phyloP scores from a whole-genome alignment of 306 rosid species.

The Lathyrus sativus region DNA sequence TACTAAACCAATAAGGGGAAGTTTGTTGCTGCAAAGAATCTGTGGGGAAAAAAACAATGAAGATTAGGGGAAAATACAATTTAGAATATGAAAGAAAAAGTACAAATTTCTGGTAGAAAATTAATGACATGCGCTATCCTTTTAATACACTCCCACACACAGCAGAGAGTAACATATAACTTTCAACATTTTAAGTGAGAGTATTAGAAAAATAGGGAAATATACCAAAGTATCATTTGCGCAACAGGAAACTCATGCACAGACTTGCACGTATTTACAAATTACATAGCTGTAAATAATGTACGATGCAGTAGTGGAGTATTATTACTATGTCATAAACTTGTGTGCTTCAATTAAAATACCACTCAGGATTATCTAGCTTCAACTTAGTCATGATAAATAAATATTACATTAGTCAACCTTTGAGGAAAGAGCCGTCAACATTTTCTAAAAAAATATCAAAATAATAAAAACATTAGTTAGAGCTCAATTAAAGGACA shows the following conservation, averaged over 20 bases:
- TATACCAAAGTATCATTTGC: slow-evolving; percentile 15
- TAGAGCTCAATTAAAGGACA: slow-evolving; percentile 15
- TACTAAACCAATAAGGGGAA: slow-evolving; percentile 85
- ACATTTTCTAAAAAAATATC: slow-evolving; percentile 6
- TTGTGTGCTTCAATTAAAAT: slow-evolving; percentile 13
- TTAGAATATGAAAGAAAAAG: slow-evolving; percentile 21
- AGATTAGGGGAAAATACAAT: slow-evolving; percentile 8
- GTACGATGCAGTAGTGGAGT: not conserved
- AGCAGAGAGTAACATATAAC: slow-evolving; percentile 18
- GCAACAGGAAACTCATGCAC: slow-evolving; percentile 27
- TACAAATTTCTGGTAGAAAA: slow-evolving; percentile 21
- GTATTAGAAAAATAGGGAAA: slow-evolving; percentile 12
- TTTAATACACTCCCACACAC: slow-evolving; percentile 13
- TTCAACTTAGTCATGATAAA: not conserved
- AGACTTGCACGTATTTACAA: not conserved
- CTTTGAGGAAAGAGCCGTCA: slow-evolving; percentile 20
- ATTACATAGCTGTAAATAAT: slow-evolving; percentile 15
- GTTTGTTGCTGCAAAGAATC: slow-evolving; percentile 87
- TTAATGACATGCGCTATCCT: slow-evolving; percentile 15
- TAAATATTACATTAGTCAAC: slow-evolving; percentile 24
- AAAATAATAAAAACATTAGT: slow-evolving; percentile 10
- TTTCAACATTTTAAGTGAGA: slow-evolving; percentile 13
- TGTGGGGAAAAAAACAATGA: slow-evolving; percentile 38
- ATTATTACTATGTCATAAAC: not conserved
- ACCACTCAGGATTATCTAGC: slow-evolving; percentile 14